Evolutionary conservation across 257 asterid genomes (phyloP).

Genomic region (Solanum sitiens): DNA sequence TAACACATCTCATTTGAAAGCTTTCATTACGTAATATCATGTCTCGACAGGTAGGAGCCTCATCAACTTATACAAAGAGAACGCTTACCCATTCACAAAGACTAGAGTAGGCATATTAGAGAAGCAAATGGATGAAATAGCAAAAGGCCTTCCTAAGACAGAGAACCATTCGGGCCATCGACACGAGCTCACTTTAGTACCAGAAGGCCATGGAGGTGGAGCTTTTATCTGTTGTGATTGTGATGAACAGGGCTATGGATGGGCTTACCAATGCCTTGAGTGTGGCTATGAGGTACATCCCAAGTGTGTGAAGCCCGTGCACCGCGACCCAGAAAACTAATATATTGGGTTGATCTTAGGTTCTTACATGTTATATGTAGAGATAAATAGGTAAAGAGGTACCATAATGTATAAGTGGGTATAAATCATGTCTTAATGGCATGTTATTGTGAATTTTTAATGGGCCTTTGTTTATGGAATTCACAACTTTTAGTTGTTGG

Average conservation of each 20-base stretch:
- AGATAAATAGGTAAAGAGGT: background rate
- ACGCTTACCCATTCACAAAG: conserved; percentile 53
- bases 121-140: conserved; percentile 38
- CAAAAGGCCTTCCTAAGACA: conserved; percentile 29
- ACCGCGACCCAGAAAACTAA: background rate
- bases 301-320: conserved; percentile 30
- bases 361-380: background rate
- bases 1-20: background rate
- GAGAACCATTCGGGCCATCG: conserved; percentile 33
- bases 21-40: background rate
- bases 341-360: background rate
- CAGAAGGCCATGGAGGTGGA: conserved; percentile 64
- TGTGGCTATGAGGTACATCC: conserved; percentile 80
- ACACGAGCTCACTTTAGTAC: conserved; percentile 51
- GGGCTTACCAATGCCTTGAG: conserved; percentile 65
- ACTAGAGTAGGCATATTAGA: conserved; percentile 22
- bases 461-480: background rate
- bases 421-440: background rate
- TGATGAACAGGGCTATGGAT: conserved; percentile 74
- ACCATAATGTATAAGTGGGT: background rate
- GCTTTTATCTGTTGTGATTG: conserved; percentile 68
- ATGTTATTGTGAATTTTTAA: background rate
- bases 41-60: conserved; percentile 32
- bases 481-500: background rate
- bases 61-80: conserved; percentile 42